These are phyloP conservation scores for Ustilago nuda DNA, from an alignment of 1,284 basidiomycete species.

Conservation along the genomic window DNA sequence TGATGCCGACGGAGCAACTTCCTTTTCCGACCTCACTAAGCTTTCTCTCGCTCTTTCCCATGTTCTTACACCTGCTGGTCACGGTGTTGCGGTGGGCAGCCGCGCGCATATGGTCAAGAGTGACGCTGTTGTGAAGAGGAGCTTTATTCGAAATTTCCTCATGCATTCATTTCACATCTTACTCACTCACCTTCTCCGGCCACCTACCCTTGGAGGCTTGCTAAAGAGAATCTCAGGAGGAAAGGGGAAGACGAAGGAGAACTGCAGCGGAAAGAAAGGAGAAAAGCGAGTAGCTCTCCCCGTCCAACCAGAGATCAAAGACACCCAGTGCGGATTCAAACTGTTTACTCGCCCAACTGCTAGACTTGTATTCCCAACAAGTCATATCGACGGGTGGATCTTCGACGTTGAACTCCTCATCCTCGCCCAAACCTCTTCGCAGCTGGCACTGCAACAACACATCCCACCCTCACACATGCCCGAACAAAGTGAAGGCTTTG, in stretches of 20 bases:
- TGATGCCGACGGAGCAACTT: constrained; percentile 91
- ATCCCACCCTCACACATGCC: neutral
- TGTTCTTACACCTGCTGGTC: constrained; percentile 69
- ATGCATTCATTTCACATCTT: constrained; percentile 86
- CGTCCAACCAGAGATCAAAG: constrained; percentile 82
- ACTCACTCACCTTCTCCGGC: constrained; percentile 56
- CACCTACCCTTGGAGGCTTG: constrained; percentile 40
- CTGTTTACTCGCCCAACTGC: constrained; percentile 80
- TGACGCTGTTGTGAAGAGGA: constrained; percentile 93
- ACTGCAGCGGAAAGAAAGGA: neutral
- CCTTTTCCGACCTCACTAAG: constrained; percentile 81
- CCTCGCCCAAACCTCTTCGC: constrained; percentile 74
- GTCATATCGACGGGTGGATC: constrained; percentile 77
- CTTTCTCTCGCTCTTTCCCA: constrained; percentile 77
- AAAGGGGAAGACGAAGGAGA: neutral
- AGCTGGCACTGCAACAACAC: constrained; percentile 9
- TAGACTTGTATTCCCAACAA: constrained; percentile 79
- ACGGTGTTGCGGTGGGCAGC: constrained; percentile 81
- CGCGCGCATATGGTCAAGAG: constrained; percentile 90
- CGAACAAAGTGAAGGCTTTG: too few species aligned
- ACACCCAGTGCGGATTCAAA: constrained; percentile 98
- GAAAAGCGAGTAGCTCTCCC: constrained; percentile 20
- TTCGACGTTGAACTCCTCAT: constrained; percentile 94
- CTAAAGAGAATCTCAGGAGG: neutral
- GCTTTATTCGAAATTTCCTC: constrained; percentile 84